Base-by-base conservation (phyloP, 1,284 basidiomycete genomes). In the Meira miltonrushii region DNA sequence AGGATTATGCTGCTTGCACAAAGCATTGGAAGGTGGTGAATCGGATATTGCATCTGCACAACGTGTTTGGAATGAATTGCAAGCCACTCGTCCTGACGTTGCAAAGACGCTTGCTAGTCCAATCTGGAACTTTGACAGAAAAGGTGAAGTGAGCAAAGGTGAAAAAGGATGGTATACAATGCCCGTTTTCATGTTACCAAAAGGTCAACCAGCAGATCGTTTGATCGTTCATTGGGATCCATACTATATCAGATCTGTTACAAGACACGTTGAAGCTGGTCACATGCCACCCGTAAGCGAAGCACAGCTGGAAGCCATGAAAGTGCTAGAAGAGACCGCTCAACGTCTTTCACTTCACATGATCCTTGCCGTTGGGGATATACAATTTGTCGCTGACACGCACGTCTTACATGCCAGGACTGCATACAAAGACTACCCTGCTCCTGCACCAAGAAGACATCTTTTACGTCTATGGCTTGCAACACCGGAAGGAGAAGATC, bases 401-500 rank as follows among this genome's bases (percentile, higher is more conserved):
- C 79, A 80, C 61, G 75, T 79, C 52, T 67, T 81, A 60, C 80
- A 81, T 58, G 79, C 80, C 0, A 67, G 81, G 28, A 81, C 80
- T 4, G 80, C 79, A 25, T 81, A 81, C 66, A 75, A 67, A 52
- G 81, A 81, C 61, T 75, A 79, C 51, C 70, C 75, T 2, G 75
- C 78, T 0, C 79, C 79, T 1, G 68, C 67, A 2, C 78, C 78
- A 1, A 67, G 79, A 17, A 66, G 81, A 37, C 81, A 82, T 61
- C 72, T 81, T 44, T 75, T 81, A 61, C 70, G 81, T n/a, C 68
- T 81, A 10, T 81, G 81, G 81, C 66, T 81, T 33, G 71, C 79
- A 1, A 79, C 79, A 1, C 78, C 79, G 80, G 60, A 80, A 80
- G 9, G 81, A 80, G 1, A 81, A 80, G 81, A 73, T 21, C 39